Conservation (phyloP, 208 protist genomes). For the Leishmania arabica region DNA sequence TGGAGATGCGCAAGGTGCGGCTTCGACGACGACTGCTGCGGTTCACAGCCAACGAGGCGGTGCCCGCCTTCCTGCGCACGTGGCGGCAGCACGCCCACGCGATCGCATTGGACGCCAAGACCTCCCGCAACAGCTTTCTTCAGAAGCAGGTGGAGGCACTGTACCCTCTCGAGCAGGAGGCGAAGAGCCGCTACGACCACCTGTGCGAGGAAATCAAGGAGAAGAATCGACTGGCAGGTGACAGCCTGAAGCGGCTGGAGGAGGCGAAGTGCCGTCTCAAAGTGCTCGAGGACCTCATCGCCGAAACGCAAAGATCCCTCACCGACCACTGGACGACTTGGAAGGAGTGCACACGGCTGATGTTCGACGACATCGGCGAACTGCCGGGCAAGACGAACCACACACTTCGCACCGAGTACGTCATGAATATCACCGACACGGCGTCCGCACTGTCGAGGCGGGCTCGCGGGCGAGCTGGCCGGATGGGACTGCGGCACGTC, state of each 20-base stretch:
- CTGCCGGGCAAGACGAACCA: conserved; percentile 34
- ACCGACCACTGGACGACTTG: conserved; percentile 72
- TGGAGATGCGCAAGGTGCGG: conserved; percentile 56
- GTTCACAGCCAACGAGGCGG: conserved; percentile 41
- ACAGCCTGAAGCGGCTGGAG: conserved; percentile 39
- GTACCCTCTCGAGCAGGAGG: conserved; percentile 59
- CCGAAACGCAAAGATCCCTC: conserved; percentile 60
- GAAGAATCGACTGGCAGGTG: conserved; percentile 63
- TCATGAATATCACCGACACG: conserved; percentile 89
- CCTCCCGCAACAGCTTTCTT: conserved; percentile 42
- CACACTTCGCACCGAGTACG: conserved; percentile 25
- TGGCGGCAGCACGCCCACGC: conserved; percentile 84
- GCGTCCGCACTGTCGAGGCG: conserved; percentile 53
- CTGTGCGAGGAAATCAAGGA: conserved; percentile 71
- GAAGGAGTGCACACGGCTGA: conserved; percentile 43
- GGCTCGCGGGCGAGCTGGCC: conserved; percentile 59
- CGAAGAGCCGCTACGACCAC: conserved; percentile 65
- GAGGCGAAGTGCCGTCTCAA: conserved; percentile 49
- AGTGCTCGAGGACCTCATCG: conserved; percentile 53
- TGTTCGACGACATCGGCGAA: conserved; percentile 71
- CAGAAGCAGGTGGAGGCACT: conserved; percentile 74
- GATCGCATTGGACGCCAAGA: conserved; percentile 66
- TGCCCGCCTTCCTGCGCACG: conserved; percentile 52
- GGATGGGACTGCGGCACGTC: conserved; percentile 56
- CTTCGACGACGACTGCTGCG: conserved; percentile 62